Evolutionary conservation across 768 basidiomycete genomes (phyloP).

Genomic region (Mycena epipterygia): DNA sequence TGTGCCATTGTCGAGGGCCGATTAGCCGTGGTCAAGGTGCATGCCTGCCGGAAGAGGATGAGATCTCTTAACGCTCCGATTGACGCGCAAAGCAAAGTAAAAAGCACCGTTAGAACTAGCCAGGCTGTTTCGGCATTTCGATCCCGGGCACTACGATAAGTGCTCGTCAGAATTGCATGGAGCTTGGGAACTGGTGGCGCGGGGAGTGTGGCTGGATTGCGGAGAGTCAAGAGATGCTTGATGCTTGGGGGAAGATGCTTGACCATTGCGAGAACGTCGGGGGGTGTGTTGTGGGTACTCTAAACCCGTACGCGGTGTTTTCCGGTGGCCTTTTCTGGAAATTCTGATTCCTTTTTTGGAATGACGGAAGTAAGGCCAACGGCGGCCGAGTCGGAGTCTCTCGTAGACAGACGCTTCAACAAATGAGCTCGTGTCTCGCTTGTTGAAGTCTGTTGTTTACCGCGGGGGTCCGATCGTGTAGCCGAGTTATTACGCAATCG

Average conservation of each 20-base stretch:
- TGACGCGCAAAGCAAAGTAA: conserved; percentile 25
- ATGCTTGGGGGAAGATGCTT: conserved; percentile 71
- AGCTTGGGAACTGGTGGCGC: conserved; percentile 69
- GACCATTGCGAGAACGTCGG: conserved; percentile 47
- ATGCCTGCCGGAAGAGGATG: conserved; percentile 67
- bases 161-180: conserved; percentile 67
- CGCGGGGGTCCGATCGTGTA: too few species aligned
- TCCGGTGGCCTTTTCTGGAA: neutral
- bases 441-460: too few species aligned
- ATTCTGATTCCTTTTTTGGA: conserved; percentile 12
- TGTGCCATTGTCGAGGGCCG: conserved; percentile 84
- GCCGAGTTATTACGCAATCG: too few species aligned
- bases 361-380: too few species aligned
- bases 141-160: conserved; percentile 74
- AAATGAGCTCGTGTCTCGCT: too few species aligned
- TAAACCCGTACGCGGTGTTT: neutral
- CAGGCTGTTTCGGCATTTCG: conserved; percentile 82
- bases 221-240: conserved; percentile 80
- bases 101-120: conserved; percentile 79
- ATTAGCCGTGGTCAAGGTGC: conserved; percentile 86
- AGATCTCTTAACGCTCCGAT: conserved; percentile 27
- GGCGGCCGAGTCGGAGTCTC: too few species aligned
- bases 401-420: too few species aligned
- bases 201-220: conserved; percentile 71
- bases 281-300: neutral